Evolutionary conservation across 345 rosid genomes (phyloP).

Genomic region (Eucalyptus tenuipes): DNA sequence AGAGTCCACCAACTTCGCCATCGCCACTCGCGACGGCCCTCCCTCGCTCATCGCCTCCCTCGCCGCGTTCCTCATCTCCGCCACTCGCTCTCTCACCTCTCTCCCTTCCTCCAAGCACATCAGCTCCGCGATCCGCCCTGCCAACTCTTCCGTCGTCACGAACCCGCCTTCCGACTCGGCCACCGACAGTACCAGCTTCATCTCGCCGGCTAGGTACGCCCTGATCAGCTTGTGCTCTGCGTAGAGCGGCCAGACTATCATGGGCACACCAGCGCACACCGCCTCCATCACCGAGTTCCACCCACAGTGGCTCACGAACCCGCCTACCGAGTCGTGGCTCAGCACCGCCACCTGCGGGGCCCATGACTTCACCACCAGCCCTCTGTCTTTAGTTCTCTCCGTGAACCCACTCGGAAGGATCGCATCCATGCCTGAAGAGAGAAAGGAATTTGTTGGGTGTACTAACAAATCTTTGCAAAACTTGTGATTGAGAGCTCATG

Average conservation of each 20-base stretch:
- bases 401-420: too few species aligned
- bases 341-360: conserved; percentile 14
- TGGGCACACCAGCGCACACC: conserved; percentile 2
- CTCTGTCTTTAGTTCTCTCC: too few species aligned
- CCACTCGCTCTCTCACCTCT: background rate
- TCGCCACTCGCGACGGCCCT: background rate
- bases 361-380: conserved; percentile 19
- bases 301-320: conserved; percentile 28
- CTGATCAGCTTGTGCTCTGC: background rate
- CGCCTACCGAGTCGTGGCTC: conserved; percentile 18
- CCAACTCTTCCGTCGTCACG: background rate
- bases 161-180: background rate
- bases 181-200: background rate
- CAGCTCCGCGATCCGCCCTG: background rate
- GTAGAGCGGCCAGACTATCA: conserved; percentile 7
- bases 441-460: too few species aligned
- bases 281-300: conserved; percentile 34
- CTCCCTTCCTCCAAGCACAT: background rate
- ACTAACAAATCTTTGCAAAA: too few species aligned
- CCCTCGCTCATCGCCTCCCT: background rate
- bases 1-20: background rate
- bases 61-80: background rate
- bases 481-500: too few species aligned
- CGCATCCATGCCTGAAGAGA: background rate
- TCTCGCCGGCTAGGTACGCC: background rate